A percentile compares a stretch with the other conserved stretches of the same genome.
Evolutionary conservation across 2,329 filamentous ascomycete genomes (phyloP).

Genomic region (Talaromyces amestolkiae): DNA sequence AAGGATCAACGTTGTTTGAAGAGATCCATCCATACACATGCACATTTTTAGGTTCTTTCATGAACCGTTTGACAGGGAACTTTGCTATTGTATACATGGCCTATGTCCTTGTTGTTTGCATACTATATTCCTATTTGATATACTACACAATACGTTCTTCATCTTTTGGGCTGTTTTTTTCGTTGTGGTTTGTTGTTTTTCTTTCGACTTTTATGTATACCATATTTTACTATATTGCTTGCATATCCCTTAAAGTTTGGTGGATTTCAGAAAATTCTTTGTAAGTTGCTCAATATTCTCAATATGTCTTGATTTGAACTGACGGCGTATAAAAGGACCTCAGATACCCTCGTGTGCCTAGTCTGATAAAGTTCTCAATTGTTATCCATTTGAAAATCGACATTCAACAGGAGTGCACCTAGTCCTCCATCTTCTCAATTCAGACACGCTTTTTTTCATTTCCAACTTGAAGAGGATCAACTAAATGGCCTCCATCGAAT

Average conservation of each 20-base stretch:
- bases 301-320: neutral
- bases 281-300: neutral
- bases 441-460: too few relatives aligned
- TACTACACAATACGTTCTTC: constrained; percentile 2
- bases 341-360: constrained; percentile 1
- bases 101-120: constrained; percentile 1
- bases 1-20: neutral
- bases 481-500: constrained; percentile 19
- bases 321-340: constrained; percentile 9
- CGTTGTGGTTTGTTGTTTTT: neutral
- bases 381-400: neutral
- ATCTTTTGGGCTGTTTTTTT: neutral
- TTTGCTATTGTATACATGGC: constrained; percentile 7
- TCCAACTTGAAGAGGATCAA: neutral
- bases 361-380: neutral
- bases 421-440: neutral
- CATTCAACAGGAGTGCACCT: neutral
- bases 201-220: constrained; percentile 7
- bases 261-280: neutral
- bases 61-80: neutral
- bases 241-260: neutral
- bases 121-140: constrained; percentile 7
- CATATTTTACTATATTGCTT: neutral
- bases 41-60: neutral
- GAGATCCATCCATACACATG: neutral